phyloP scores from a whole-genome alignment of 1,284 basidiomycete species.

The Pholiota adiposa region DNA sequence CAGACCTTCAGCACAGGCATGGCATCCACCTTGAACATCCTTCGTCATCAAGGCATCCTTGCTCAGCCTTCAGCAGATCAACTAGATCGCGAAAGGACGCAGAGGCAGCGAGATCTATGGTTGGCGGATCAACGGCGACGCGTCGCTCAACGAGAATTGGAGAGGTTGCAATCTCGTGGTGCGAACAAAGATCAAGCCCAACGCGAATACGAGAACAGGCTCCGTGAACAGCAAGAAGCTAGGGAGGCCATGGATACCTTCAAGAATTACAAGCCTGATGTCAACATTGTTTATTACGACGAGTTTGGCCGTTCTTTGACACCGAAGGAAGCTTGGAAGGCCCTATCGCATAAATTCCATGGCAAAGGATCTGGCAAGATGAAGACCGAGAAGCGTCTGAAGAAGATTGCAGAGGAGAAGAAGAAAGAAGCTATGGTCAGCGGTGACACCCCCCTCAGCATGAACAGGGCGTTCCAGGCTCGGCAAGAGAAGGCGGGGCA shows the following conservation, averaged over 20 bases:
- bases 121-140: conserved; percentile 82
- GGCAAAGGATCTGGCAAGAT: conserved; percentile 93
- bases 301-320: conserved; percentile 91
- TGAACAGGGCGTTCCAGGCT: conserved; percentile 89
- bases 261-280: conserved; percentile 95
- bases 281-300: conserved; percentile 97
- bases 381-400: conserved; percentile 93
- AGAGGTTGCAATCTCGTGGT: conserved; percentile 74
- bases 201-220: conserved; percentile 92
- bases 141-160: conserved; percentile 80
- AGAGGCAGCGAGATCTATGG: conserved; percentile 90
- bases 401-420: conserved; percentile 93
- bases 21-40: conserved; percentile 85
- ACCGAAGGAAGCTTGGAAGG: conserved; percentile 97
- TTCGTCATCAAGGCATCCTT: conserved; percentile 92
- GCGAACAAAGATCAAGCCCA: conserved; percentile 92
- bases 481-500: conserved; percentile 92
- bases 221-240: conserved; percentile 91
- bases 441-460: conserved; percentile 91
- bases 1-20: conserved; percentile 82
- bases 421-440: conserved; percentile 91
- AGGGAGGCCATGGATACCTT: conserved; percentile 83
- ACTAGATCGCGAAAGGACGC: conserved; percentile 79
- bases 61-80: conserved; percentile 69
- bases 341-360: conserved; percentile 93